Evolutionary conservation across 495 filamentous ascomycete species (phyloP).

Genomic region (Penicillium argentinense): DNA sequence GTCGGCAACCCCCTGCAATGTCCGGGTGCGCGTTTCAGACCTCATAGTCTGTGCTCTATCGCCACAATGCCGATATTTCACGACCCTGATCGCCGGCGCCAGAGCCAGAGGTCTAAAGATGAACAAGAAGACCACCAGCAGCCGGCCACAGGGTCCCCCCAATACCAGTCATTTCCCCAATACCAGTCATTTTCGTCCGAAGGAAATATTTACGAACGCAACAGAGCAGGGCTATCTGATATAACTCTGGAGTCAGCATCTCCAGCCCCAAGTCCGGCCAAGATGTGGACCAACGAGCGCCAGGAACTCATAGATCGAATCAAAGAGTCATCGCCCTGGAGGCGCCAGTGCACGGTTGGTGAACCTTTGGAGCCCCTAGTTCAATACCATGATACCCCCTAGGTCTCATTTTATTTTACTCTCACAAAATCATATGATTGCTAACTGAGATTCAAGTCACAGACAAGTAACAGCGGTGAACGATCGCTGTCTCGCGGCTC

Average conservation of each 20-base stretch:
- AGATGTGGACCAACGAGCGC: constrained; percentile 50
- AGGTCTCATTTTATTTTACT: neutral
- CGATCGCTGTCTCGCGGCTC: constrained; percentile 8
- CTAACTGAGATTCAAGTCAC: constrained; percentile 16
- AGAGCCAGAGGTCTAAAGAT: constrained; percentile 30
- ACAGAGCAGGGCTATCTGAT: constrained; percentile 7
- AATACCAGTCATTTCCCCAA: neutral
- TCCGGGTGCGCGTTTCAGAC: constrained; percentile 10
- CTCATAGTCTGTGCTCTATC: constrained; percentile 13
- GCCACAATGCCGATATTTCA: constrained; percentile 44
- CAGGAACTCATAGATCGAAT: constrained; percentile 81
- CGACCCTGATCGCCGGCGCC: constrained; percentile 36
- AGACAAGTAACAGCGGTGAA: constrained; percentile 1
- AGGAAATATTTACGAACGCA: constrained; percentile 1
- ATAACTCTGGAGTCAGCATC: constrained; percentile 1
- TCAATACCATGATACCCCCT: no score
- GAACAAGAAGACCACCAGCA: constrained; percentile 22
- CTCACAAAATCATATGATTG: neutral
- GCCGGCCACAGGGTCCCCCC: constrained; percentile 14
- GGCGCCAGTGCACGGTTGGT: constrained; percentile 62
- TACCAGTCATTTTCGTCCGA: neutral
- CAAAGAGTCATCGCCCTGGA: constrained; percentile 82
- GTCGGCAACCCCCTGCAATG: constrained; percentile 23
- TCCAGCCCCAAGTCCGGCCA: constrained; percentile 12
- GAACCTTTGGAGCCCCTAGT: no score